These are phyloP conservation scores for Sisymbrium altissimum DNA, from an alignment of 345 rosid genomes.

Conservation along the genomic window DNA sequence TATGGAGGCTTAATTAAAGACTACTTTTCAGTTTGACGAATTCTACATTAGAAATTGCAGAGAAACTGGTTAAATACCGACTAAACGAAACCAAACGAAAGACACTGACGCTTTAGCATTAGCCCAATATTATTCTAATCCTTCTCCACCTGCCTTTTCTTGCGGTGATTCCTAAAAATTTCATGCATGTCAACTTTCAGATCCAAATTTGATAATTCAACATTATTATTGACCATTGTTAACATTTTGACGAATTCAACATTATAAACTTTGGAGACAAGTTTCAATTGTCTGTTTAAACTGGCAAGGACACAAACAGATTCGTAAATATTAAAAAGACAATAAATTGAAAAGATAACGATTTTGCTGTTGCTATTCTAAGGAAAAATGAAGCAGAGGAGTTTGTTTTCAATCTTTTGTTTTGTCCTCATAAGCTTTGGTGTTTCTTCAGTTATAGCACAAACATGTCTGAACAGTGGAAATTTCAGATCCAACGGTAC, in stretches of 20 bases:
- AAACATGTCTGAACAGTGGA: slow-evolving; percentile 5
- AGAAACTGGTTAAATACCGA: no score
- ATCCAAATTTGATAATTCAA: not conserved
- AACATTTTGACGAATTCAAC: not conserved
- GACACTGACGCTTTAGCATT: no score
- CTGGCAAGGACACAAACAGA: no score
- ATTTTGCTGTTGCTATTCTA: not conserved
- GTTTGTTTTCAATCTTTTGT: not conserved
- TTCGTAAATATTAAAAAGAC: no score
- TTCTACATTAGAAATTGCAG: no score
- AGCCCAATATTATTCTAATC: not conserved
- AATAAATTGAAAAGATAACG: no score
- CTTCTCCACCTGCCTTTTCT: not conserved
- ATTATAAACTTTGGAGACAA: not conserved
- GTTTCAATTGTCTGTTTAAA: no score
- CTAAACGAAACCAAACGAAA: no score
- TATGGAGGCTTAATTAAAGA: no score
- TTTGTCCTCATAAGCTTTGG: slow-evolving; percentile 11
- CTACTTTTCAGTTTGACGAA: no score
- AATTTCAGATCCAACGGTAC: slow-evolving; percentile 25
- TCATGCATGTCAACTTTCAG: not conserved
- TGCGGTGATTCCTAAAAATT: not conserved
- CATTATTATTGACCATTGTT: not conserved
- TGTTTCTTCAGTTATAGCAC: not conserved
- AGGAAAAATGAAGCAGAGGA: not conserved